phyloP scores from a whole-genome alignment of 2,329 filamentous ascomycete species.

The Diaporthe sp. region DNA sequence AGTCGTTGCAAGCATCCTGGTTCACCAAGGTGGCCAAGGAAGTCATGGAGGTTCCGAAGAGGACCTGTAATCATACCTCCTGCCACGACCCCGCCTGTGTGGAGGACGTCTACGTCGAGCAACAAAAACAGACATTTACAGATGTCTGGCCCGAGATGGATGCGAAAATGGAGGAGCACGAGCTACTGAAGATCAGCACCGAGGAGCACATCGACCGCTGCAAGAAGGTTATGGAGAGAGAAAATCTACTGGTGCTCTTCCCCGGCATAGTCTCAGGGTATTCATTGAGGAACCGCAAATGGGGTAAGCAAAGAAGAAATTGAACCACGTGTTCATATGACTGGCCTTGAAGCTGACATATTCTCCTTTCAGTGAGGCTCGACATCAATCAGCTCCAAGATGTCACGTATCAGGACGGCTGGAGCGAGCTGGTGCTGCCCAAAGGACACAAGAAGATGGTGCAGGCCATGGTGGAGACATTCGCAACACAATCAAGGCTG shows the following conservation, averaged over 20 bases:
- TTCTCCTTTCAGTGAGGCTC: background rate
- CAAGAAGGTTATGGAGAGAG: background rate
- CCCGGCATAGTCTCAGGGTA: background rate
- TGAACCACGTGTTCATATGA: background rate
- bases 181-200: background rate
- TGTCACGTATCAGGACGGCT: background rate
- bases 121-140: background rate
- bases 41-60: background rate
- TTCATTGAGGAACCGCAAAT: background rate
- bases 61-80: background rate
- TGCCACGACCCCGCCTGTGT: background rate
- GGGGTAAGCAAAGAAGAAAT: background rate
- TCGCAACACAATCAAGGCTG: background rate
- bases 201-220: background rate
- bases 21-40: background rate
- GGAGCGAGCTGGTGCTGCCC: background rate
- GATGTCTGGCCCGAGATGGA: background rate
- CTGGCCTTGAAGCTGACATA: background rate
- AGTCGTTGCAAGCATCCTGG: background rate
- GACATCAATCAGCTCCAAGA: background rate
- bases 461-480: background rate
- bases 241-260: background rate
- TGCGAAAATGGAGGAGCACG: background rate
- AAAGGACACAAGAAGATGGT: background rate
- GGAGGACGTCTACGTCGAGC: background rate